Evolutionary conservation across 495 filamentous ascomycete genomes (phyloP), one percentile per base, ranked within the genome.

Genomic region (Aspergillus indologenus): DNA sequence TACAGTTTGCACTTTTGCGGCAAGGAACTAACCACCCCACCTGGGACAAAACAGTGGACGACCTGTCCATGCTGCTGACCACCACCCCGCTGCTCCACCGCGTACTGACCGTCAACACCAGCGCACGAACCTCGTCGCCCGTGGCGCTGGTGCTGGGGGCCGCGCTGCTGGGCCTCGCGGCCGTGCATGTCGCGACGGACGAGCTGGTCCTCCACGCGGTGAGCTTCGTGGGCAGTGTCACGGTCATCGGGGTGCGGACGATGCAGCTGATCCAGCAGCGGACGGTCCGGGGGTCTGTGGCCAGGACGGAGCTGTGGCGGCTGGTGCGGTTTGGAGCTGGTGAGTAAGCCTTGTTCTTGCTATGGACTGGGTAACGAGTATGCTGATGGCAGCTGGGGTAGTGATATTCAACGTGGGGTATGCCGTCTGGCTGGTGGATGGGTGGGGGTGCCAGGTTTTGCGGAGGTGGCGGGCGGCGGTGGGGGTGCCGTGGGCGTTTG

Each of bases 31-130:
- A n/a, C n/a, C n/a, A n/a, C n/a, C n/a, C n/a, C n/a, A n/a, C n/a
- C n/a, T n/a, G n/a, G n/a, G n/a, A n/a, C n/a, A n/a, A n/a, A 19
- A 22, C 24, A 64, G 69, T 64, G 59, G 73, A 75, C 55, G 83
- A 85, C 54, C 68, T 84, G 29, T 79, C 81, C n/a, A 87, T 87
- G 83, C 75, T 80, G 46, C 64, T 82, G 8, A 73, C 83, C 5
- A 76, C 75, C 1, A 79, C 75, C 53, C 70, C 77, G 8, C 70
- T 85, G 23, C 65, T 85, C 0, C 79, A 84, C 29, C 78, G 78
- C 29, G 62, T 81, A n/a, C 71, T 77, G 40, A 78, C 81, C 3
- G 77, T 75, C 51, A 63, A 76, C 48, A 63, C 69, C 9, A 62
- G 68, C 11, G 61, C 70, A 15, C 18, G 59, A 42, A 49, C 61